Conservation (phyloP, 257 asterid genomes). For the Gentiana straminea region DNA sequence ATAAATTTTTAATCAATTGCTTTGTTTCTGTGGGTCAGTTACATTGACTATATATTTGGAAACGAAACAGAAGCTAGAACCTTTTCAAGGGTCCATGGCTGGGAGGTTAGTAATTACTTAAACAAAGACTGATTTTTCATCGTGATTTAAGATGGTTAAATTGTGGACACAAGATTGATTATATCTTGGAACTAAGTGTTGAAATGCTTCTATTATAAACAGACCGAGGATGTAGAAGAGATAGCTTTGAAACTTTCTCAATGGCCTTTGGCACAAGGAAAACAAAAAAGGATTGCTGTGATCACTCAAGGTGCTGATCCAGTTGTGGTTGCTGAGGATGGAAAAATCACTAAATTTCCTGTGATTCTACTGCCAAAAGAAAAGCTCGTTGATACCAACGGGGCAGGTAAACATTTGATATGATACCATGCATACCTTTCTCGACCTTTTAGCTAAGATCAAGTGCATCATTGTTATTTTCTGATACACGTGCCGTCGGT, state of each 20-base stretch:
- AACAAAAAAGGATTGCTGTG: conserved; percentile 73
- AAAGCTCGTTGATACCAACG: conserved; percentile 89
- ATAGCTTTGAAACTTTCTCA: conserved; percentile 83
- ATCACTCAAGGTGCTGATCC: conserved; percentile 97
- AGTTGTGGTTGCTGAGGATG: conserved; percentile 84
- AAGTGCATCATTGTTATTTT: background rate
- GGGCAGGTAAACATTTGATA: conserved; percentile 54
- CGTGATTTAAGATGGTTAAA: background rate
- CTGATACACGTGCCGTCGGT: too few relatives aligned
- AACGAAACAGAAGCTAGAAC: conserved; percentile 92
- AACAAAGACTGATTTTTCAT: too few relatives aligned
- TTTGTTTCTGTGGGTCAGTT: conserved; percentile 35
- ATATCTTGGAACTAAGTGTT: conserved; percentile 6
- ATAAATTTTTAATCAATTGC: conserved; percentile 5
- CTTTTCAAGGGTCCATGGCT: conserved; percentile 88
- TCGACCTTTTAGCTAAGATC: too few relatives aligned
- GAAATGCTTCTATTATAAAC: conserved; percentile 10
- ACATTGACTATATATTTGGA: conserved; percentile 73
- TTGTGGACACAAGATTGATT: too few relatives aligned
- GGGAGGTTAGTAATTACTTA: conserved; percentile 61
- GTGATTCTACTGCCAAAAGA: conserved; percentile 72
- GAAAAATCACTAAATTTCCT: conserved; percentile 66
- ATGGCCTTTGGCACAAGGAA: conserved; percentile 81
- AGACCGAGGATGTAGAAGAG: conserved; percentile 87
- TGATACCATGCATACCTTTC: too few relatives aligned